Percentiles rank a stretch among this genome's conserved stretches.
These are phyloP conservation scores for Chionographis japonica DNA, from an alignment of 106 monocot genomes.

Conservation along the genomic window DNA sequence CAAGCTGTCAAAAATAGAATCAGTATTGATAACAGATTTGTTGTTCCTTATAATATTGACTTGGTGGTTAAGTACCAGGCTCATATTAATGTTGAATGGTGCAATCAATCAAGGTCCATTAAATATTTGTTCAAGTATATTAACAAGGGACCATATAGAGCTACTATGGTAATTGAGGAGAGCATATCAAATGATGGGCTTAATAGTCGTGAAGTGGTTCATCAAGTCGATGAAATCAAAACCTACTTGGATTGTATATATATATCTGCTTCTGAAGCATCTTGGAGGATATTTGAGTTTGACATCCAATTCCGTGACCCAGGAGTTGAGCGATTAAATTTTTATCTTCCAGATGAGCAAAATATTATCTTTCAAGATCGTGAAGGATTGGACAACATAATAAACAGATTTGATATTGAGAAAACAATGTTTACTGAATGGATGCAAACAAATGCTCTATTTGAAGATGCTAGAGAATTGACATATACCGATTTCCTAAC, in stretches of 20 bases:
- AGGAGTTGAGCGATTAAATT: not conserved
- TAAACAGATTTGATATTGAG: not conserved
- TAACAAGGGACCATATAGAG: not conserved
- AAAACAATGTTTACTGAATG: conserved; percentile 5
- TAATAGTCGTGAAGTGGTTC: too few species aligned
- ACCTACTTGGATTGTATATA: not conserved
- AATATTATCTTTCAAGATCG: not conserved
- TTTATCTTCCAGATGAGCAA: not conserved
- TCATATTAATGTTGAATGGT: conserved; percentile 20
- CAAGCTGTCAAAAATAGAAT: not conserved
- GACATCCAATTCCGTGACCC: not conserved
- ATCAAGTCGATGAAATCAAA: conserved; percentile 1
- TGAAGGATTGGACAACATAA: not conserved
- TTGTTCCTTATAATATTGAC: conserved; percentile 8
- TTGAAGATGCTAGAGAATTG: not conserved
- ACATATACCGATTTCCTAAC: not conserved
- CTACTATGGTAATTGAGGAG: conserved; percentile 5
- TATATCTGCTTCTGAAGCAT: not conserved
- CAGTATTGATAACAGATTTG: not conserved
- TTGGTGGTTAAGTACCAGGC: conserved; percentile 5
- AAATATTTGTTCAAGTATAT: conserved; percentile 22
- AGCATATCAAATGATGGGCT: not conserved
- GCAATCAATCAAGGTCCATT: not conserved
- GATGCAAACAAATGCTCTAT: not conserved
- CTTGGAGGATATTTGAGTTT: not conserved